Conservation (phyloP, 345 rosid species). For the Rhodamnia argentea region DNA sequence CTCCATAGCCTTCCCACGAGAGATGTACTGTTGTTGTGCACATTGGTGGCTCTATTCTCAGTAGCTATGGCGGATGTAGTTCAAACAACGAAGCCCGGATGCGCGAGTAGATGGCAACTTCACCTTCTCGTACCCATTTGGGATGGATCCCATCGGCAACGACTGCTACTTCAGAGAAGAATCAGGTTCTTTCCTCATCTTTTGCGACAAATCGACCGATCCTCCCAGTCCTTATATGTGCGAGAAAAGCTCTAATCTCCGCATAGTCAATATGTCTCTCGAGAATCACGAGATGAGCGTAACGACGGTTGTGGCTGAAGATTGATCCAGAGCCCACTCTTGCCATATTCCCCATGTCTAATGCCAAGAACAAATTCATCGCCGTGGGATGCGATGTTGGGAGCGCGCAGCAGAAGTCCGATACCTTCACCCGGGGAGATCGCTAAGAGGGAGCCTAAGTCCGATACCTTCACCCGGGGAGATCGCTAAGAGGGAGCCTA, state of each 20-base stretch:
- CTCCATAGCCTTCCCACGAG: background rate
- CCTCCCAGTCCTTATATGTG: background rate
- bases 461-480: too few relatives aligned
- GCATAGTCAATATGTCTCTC: background rate
- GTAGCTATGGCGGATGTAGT: background rate
- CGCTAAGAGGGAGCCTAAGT: too few relatives aligned
- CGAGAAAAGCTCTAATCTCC: rapidly evolving
- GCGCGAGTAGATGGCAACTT: background rate
- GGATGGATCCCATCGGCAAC: background rate
- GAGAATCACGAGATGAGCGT: background rate
- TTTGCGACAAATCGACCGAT: background rate
- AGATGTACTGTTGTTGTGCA: background rate
- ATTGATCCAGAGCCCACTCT: background rate
- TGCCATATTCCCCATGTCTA: background rate
- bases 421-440: too few relatives aligned
- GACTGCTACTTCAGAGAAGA: background rate
- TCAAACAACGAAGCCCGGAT: background rate
- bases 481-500: too few relatives aligned
- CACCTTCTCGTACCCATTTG: background rate
- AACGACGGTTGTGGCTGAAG: background rate
- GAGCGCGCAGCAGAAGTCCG: too few relatives aligned
- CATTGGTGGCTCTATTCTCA: background rate
- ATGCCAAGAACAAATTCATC: background rate
- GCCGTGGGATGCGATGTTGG: constrained; percentile 1
- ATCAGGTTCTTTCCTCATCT: background rate